Base-by-base conservation (phyloP, 371 early-diverging fungal species). In the Neoconidiobolus thromboides region DNA sequence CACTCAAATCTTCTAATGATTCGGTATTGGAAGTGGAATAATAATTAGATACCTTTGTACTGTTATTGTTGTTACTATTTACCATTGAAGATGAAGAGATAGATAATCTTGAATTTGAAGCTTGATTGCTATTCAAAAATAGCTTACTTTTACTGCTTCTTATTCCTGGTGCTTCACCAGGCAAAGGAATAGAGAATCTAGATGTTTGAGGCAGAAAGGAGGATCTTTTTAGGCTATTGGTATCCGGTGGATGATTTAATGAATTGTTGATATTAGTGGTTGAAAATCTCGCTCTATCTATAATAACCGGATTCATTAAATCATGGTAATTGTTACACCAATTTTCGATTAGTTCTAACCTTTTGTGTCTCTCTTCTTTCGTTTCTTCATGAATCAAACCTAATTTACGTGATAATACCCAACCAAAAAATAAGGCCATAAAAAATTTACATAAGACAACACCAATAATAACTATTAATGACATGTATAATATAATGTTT, bases 381-480 rank as follows among this genome's bases (percentile, higher is more conserved):
- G 86, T 78, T 64, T 85, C 83, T 64, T 78, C 74, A 54, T 78
- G 76, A 46, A 86, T 79, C 42, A 73, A 81, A 42, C 85, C 91
- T 61, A 87, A 67, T 41, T 82, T 72, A 72, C 80, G 80, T 2
- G 81, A 78, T 49, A 87, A 68, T 46, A 81, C 76, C 89, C 89
- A 90, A 7, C 82, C 84, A 75, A 90, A 90, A 43, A 85, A 73
- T 26, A 89, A 64, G 0, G 91, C 89, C 73, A 91, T 69, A 47
- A 85, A 69, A 69, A 91, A 91, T 63, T 85, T 86, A 65, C 79
- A 79, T 65, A 87, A 56, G 15, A 90, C 87, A 0, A 85, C 83
- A 43, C 85, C 80, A 26, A 89, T 64, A 61, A 88, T 86, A 50
- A 89, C 81, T 36, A 82, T 76, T 26, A 89, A 69, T 5, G 87